Base-by-base conservation (phyloP, 2,329 filamentous ascomycete species). In the Bipolaris victoriae region DNA sequence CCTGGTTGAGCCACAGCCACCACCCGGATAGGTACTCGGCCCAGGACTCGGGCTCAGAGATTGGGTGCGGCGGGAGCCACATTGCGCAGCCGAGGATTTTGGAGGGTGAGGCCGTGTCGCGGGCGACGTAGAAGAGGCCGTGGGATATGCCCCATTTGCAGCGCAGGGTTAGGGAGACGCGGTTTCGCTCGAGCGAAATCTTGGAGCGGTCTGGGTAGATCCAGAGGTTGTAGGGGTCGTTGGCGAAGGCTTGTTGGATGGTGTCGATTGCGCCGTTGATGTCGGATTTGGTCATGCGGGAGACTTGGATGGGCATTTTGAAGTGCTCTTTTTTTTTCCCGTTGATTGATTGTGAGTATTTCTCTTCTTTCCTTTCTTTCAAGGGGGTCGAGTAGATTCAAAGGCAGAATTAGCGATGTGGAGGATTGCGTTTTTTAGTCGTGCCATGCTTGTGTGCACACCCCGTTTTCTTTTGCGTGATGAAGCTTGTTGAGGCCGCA, bases 131-230 rank as follows among this genome's bases (percentile, higher is more conserved):
- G 76, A 91, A 90, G 36, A 90, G 82, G 50, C 84, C 87, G 69
- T 89, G 86, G 50, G 83, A 81, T 72, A 91, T 89, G 24, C 89
- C 88, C 86, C 88, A 91, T 62, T 80, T 79, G 76, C 88, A 90
- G 50, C 90, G 84, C 1, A 88, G 83, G 45, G 79, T 69, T 15
- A 80, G 72, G 52, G 84, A 84, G 75, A 54, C 44, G 20, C 15
- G 11, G 36, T 24, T 51, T 9, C 24, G 20, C 18, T 24, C 33
- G 3, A 22, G 24, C 7, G 45, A 36, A 13, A 57, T 9, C 71
- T 85, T 85, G 29, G 78, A 74, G 41, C 81, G 79, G 66, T 88
- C 84, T 31, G 80, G 77, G 58, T 86, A 90, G 7, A 87, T 81
- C 87, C 87, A 90, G 18, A 78, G 77, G 65, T 86, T 87, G 67